These are phyloP conservation scores for Russula foetens DNA, from an alignment of 768 basidiomycete species.

Conservation along the genomic window DNA sequence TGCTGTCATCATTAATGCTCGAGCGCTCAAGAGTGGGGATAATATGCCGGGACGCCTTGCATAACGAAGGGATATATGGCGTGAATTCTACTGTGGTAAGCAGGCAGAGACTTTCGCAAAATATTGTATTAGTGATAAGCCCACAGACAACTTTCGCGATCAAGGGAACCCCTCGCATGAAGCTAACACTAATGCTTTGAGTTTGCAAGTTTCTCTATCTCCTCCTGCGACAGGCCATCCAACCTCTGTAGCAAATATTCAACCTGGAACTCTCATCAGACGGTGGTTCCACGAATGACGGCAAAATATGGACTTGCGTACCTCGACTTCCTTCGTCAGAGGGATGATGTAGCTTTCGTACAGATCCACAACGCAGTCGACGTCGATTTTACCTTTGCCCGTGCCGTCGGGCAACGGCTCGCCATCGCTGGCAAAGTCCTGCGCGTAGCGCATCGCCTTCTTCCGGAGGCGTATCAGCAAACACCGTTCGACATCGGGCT, in stretches of 20 bases:
- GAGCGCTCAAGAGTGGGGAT: no score
- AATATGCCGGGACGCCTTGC: no score
- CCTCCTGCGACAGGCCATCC: constrained; percentile 73
- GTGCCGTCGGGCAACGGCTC: constrained; percentile 36
- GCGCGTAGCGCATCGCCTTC: constrained; percentile 72
- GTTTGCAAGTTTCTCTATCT: constrained; percentile 57
- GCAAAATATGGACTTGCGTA: constrained; percentile 29
- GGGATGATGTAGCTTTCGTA: constrained; percentile 97
- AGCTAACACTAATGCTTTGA: not conserved
- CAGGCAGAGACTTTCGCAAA: no score
- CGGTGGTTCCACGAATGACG: not conserved
- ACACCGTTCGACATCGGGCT: constrained; percentile 88
- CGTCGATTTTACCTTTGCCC: constrained; percentile 65
- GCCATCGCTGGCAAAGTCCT: constrained; percentile 71
- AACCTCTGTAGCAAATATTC: constrained; percentile 91
- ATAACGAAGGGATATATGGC: no score
- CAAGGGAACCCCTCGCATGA: no score
- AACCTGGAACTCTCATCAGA: constrained; percentile 44
- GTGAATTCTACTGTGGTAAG: no score
- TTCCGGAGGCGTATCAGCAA: constrained; percentile 77
- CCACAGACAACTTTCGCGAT: not conserved
- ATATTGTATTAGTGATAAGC: no score
- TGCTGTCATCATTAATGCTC: no score
- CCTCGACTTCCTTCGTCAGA: constrained; percentile 97
- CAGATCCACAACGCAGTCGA: constrained; percentile 85